A percentile compares a stretch with the other conserved stretches of the same genome.
Conservation (phyloP, 2,329 filamentous ascomycete species). For the Parastagonospora avenae region DNA sequence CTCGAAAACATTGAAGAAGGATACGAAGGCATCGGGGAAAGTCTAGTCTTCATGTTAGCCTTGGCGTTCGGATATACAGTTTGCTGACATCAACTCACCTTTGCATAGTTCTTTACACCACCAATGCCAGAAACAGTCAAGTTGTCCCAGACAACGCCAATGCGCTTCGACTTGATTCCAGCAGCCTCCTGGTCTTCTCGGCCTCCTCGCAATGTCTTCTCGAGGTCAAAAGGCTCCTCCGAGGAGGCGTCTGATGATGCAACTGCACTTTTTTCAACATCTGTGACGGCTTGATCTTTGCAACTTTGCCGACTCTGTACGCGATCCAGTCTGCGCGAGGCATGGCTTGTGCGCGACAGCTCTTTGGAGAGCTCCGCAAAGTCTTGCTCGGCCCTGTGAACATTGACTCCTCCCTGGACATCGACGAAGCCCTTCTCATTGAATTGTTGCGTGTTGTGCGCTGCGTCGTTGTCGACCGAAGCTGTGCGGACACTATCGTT, state of each 20-base stretch:
- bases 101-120: slow-evolving; percentile 72
- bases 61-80: slow-evolving; percentile 11
- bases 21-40: slow-evolving; percentile 76
- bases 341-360: slow-evolving; percentile 48
- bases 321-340: slow-evolving; percentile 47
- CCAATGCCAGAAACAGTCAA: slow-evolving; percentile 78
- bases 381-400: slow-evolving; percentile 71
- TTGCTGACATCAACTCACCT: slow-evolving; percentile 24
- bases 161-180: slow-evolving; percentile 78
- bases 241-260: slow-evolving; percentile 40
- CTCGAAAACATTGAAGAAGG: slow-evolving; percentile 75
- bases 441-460: slow-evolving; percentile 26
- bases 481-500: slow-evolving; percentile 26
- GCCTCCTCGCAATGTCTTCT: slow-evolving; percentile 73
- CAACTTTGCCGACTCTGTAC: slow-evolving; percentile 54
- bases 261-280: slow-evolving; percentile 63
- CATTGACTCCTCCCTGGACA: slow-evolving; percentile 56
- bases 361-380: slow-evolving; percentile 68
- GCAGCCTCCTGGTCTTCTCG: slow-evolving; percentile 73
- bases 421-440: slow-evolving; percentile 22
- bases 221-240: slow-evolving; percentile 71
- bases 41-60: slow-evolving; percentile 53
- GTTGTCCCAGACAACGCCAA: slow-evolving; percentile 75
- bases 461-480: slow-evolving; percentile 26
- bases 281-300: slow-evolving; percentile 44